A percentile compares a stretch with the other conserved stretches of the same genome.
phyloP scores from a whole-genome alignment of 2,329 filamentous ascomycete genomes.

The Aspergillus carbonarius region DNA sequence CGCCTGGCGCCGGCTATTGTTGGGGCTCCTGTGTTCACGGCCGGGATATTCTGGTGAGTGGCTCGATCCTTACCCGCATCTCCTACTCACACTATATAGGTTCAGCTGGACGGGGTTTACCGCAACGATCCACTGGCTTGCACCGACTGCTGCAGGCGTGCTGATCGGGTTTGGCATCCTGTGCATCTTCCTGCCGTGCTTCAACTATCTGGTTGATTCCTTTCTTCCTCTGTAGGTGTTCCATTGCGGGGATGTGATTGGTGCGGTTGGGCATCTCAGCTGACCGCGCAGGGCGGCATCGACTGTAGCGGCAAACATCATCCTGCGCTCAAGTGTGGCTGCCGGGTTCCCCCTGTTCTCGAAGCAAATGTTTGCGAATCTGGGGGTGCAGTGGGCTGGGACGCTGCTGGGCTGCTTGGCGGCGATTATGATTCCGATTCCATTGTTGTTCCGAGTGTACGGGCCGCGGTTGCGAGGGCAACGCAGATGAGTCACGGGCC shows the following conservation, averaged over 20 bases:
- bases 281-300: constrained; percentile 42
- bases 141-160: constrained; percentile 45
- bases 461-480: constrained; percentile 27
- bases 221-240: constrained; percentile 52
- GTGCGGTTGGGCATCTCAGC: background rate
- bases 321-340: constrained; percentile 39
- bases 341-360: constrained; percentile 40
- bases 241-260: background rate
- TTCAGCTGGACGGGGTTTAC: constrained; percentile 70
- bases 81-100: background rate
- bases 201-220: constrained; percentile 61
- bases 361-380: constrained; percentile 38
- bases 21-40: constrained; percentile 53
- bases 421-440: constrained; percentile 38
- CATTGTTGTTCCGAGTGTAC: constrained; percentile 29
- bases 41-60: constrained; percentile 65
- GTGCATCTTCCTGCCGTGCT: constrained; percentile 55
- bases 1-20: constrained; percentile 53
- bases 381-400: constrained; percentile 40
- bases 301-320: constrained; percentile 55
- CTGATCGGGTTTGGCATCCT: constrained; percentile 58
- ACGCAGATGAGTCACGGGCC: background rate
- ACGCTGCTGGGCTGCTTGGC: constrained; percentile 40
- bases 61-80: background rate
- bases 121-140: constrained; percentile 41